phyloP scores from a whole-genome alignment of 176 grass and related monocot genomes.

The Elymus sibiricus region DNA sequence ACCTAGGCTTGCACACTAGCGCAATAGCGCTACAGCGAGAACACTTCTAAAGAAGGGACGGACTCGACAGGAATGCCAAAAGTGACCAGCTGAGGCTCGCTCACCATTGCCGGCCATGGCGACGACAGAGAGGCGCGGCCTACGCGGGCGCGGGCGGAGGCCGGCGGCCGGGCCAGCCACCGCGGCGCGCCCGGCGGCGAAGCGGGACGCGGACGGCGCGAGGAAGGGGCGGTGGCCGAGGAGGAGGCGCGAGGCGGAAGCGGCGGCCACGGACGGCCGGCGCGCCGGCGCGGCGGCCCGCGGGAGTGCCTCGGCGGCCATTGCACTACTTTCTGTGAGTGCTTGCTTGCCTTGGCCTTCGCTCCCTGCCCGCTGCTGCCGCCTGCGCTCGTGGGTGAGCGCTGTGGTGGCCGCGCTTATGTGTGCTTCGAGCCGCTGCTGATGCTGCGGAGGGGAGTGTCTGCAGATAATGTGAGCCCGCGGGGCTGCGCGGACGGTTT shows the following conservation, averaged over 20 bases:
- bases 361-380: conserved; percentile 5
- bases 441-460: background rate
- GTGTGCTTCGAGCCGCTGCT: background rate
- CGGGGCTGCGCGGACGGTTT: conserved; percentile 25
- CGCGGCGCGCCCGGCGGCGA: conserved; percentile 29
- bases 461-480: conserved; percentile 42
- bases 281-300: conserved; percentile 34
- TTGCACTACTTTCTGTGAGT: background rate
- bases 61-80: background rate
- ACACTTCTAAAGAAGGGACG: background rate
- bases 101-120: conserved; percentile 79
- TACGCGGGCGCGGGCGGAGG: conserved; percentile 37
- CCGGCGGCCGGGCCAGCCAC: conserved; percentile 35
- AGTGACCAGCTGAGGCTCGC: background rate
- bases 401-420: conserved; percentile 1
- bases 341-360: background rate
- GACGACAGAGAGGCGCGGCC: conserved; percentile 53
- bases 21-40: background rate
- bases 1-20: background rate
- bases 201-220: conserved; percentile 24
- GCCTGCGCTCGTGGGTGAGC: conserved; percentile 13
- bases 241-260: conserved; percentile 48
- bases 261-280: conserved; percentile 28
- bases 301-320: conserved; percentile 59
- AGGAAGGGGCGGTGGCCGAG: conserved; percentile 60